Evolutionary conservation across 768 basidiomycete genomes (phyloP).

Genomic region (Mrakia hoshinonis): DNA sequence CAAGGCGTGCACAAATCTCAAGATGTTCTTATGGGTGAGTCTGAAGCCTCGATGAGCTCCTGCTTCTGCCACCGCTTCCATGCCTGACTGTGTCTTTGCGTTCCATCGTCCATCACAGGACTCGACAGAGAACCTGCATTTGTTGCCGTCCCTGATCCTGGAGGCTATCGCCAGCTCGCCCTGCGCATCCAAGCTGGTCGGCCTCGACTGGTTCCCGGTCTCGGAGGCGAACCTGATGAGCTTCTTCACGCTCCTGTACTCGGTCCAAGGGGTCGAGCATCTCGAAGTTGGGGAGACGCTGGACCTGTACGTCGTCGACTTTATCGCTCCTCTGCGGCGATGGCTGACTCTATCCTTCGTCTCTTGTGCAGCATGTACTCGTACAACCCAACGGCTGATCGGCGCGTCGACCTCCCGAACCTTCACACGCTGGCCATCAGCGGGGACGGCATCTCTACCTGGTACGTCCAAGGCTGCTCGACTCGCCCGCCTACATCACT

Average conservation of each 20-base stretch:
- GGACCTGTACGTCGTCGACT: constrained; percentile 3
- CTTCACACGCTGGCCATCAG: constrained; percentile 24
- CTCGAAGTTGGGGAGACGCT: constrained; percentile 19
- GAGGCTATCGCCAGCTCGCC: not conserved
- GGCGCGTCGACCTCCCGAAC: constrained; percentile 13
- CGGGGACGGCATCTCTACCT: not conserved
- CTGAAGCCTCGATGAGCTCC: no score
- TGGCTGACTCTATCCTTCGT: not conserved
- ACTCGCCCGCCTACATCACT: not conserved
- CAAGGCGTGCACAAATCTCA: not conserved
- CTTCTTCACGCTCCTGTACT: constrained; percentile 11
- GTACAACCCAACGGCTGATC: not conserved
- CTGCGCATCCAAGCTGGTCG: not conserved
- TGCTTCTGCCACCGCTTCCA: no score
- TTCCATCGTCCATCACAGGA: not conserved
- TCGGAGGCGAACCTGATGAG: not conserved
- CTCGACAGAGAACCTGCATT: constrained; percentile 20
- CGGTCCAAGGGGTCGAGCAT: constrained; percentile 6
- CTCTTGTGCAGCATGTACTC: not conserved
- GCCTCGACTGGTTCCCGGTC: constrained; percentile 26
- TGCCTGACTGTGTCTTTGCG: not conserved
- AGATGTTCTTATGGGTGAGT: constrained; percentile 16
- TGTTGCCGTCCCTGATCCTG: constrained; percentile 10
- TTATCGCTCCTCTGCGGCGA: not conserved
- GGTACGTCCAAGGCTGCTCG: not conserved